Evolutionary conservation across 2,329 filamentous ascomycete species (phyloP).

Genomic region (Fusarium tanahbumbuense): DNA sequence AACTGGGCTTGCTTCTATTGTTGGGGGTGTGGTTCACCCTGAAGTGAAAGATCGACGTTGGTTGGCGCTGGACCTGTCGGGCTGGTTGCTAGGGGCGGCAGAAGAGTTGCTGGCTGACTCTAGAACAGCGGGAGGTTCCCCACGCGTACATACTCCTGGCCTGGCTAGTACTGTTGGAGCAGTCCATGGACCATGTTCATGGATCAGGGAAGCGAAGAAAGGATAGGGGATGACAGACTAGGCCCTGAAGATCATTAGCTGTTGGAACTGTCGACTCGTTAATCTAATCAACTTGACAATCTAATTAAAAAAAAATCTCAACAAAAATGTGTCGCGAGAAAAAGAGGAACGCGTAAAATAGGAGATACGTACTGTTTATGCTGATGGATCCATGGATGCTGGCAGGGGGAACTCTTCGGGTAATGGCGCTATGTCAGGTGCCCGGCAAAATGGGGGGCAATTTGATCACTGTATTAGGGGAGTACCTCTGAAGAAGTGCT

Average conservation of each 20-base stretch:
- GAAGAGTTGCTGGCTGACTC: slow-evolving; percentile 30
- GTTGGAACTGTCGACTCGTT: background rate
- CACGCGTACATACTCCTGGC: slow-evolving; percentile 14
- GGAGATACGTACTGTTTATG: slow-evolving; percentile 26
- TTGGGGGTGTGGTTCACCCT: slow-evolving; percentile 36
- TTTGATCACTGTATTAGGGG: slow-evolving; percentile 27
- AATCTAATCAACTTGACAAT: slow-evolving; percentile 2
- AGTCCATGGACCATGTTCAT: slow-evolving; percentile 5
- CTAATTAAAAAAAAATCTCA: slow-evolving; percentile 1
- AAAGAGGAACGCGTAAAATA: slow-evolving; percentile 15
- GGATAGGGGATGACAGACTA: slow-evolving; percentile 10
- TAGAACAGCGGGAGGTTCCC: slow-evolving; percentile 32
- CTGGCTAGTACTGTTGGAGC: slow-evolving; percentile 12
- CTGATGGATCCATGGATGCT: background rate
- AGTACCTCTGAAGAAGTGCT: background rate
- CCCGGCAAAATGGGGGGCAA: slow-evolving; percentile 40
- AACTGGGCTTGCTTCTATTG: background rate
- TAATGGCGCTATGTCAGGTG: slow-evolving; percentile 41
- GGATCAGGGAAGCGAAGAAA: slow-evolving; percentile 19
- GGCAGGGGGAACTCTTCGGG: slow-evolving; percentile 31
- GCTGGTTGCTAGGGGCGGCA: slow-evolving; percentile 41
- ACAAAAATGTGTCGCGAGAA: slow-evolving; percentile 18
- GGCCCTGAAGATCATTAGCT: background rate
- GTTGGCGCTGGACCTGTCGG: slow-evolving; percentile 32
- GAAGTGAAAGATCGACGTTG: slow-evolving; percentile 28